Conservation (phyloP, 306 rosid species). For the Ziziphus jujuba region DNA sequence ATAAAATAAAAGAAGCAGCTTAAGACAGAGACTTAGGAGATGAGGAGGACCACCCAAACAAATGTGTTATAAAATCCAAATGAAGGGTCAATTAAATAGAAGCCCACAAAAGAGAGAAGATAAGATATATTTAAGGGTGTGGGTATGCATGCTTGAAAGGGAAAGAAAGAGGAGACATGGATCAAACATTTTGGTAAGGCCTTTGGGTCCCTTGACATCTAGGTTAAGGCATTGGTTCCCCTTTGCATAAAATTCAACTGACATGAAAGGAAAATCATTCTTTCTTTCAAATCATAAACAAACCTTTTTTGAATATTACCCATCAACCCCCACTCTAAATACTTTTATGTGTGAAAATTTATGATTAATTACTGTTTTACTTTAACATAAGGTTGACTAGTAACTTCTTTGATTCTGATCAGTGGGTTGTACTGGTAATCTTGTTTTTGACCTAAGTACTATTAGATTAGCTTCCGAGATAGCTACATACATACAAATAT, state of each 20-base stretch:
- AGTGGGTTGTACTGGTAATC: neutral
- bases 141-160: conserved; percentile 37
- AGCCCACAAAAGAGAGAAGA: conserved; percentile 25
- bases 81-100: conserved; percentile 44
- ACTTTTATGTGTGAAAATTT: neutral
- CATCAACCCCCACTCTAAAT: neutral
- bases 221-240: conserved; percentile 16
- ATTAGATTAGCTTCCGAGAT: too few relatives aligned
- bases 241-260: conserved; percentile 14
- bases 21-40: conserved; percentile 16
- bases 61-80: conserved; percentile 36
- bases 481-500: too few relatives aligned
- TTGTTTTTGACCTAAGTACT: too few relatives aligned
- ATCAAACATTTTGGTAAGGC: conserved; percentile 32
- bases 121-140: conserved; percentile 39
- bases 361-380: neutral
- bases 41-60: conserved; percentile 23
- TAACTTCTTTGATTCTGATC: neutral
- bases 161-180: conserved; percentile 35
- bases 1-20: neutral
- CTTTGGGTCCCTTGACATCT: conserved; percentile 41
- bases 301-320: conserved; percentile 7
- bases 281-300: conserved; percentile 26
- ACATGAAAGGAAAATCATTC: conserved; percentile 23
- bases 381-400: neutral